These are phyloP conservation scores for Geosmithia morbida DNA, from an alignment of 2,329 filamentous ascomycete species.

Conservation along the genomic window DNA sequence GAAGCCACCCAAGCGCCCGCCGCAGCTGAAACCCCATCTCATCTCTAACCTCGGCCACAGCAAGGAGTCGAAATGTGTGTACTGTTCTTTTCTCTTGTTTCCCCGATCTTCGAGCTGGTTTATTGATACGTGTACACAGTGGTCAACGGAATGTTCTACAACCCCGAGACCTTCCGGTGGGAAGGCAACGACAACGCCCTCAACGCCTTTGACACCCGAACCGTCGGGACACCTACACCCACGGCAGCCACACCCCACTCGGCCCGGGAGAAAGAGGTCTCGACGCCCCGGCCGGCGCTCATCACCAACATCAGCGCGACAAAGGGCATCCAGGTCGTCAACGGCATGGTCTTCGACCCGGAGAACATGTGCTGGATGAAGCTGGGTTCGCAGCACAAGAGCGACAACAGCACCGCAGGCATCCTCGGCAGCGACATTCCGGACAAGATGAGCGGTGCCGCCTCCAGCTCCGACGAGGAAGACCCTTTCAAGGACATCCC, in stretches of 20 bases:
- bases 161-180: constrained; percentile 75
- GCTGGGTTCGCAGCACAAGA: constrained; percentile 34
- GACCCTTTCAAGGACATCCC: constrained; percentile 93
- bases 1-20: constrained; percentile 41
- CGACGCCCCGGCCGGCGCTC: constrained; percentile 57
- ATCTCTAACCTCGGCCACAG: constrained; percentile 70
- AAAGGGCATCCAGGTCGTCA: constrained; percentile 82
- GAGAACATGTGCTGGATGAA: constrained; percentile 97
- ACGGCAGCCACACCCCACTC: constrained; percentile 9
- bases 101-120: too few relatives aligned
- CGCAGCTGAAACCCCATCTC: constrained; percentile 67
- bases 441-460: constrained; percentile 45
- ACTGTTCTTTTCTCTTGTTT: background rate
- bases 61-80: constrained; percentile 69
- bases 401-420: constrained; percentile 26
- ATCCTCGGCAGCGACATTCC: constrained; percentile 31
- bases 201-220: constrained; percentile 60
- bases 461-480: constrained; percentile 56
- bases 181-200: constrained; percentile 90
- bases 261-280: constrained; percentile 39
- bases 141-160: constrained; percentile 93
- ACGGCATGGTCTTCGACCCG: constrained; percentile 98
- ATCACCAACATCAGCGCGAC: constrained; percentile 81
- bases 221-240: constrained; percentile 14
- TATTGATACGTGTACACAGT: constrained; percentile 27